Percentiles rank a stretch among this genome's conserved stretches.
Evolutionary conservation across 208 protist genomes (phyloP).

Genomic region (Trypanosoma melophagium): DNA sequence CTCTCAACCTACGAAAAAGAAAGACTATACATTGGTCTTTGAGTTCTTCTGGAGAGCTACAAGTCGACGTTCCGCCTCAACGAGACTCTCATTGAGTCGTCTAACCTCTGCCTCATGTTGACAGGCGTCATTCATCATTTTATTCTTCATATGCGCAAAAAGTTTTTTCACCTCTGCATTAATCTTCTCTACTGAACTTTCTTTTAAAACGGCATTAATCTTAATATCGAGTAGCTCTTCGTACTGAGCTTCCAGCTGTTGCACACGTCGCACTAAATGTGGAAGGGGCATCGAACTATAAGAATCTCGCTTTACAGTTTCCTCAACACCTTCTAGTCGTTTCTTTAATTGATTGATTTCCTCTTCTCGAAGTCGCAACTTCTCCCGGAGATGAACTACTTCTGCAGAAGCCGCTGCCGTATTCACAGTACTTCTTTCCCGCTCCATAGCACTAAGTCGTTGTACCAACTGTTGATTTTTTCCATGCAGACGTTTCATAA

Average conservation of each 20-base stretch:
- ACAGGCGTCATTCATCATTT: conserved; percentile 41
- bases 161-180: conserved; percentile 53
- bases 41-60: too few species aligned
- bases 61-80: conserved; percentile 39
- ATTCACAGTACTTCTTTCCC: not conserved
- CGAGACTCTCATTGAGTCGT: conserved; percentile 54
- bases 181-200: conserved; percentile 6
- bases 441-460: conserved; percentile 10
- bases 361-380: conserved; percentile 16
- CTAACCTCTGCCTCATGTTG: conserved; percentile 56
- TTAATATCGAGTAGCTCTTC: conserved; percentile 17
- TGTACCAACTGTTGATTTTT: conserved; percentile 38
- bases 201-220: conserved; percentile 11
- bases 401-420: not conserved
- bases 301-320: not conserved
- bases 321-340: not conserved
- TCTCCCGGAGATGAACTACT: conserved; percentile 3
- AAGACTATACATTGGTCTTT: too few species aligned
- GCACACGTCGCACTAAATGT: conserved; percentile 24
- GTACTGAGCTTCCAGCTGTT: conserved; percentile 27
- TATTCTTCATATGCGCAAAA: conserved; percentile 46
- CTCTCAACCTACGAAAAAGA: too few species aligned
- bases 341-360: conserved; percentile 18
- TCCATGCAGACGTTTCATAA: conserved; percentile 35
- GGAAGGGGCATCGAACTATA: not conserved